Conservation (phyloP, 2,329 filamentous ascomycete genomes). For the Diaporthe capsici region DNA sequence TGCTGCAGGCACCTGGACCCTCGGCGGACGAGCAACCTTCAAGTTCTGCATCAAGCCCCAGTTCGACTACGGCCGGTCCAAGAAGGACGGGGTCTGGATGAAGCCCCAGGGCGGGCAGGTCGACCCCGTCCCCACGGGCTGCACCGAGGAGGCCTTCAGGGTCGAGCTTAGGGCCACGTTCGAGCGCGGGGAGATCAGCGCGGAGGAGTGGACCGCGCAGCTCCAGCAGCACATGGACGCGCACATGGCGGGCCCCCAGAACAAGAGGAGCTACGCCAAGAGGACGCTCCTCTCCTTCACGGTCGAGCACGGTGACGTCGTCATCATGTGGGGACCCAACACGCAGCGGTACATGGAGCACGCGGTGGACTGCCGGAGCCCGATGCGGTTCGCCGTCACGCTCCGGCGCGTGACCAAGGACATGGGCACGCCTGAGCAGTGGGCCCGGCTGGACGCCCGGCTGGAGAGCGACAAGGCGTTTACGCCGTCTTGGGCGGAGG, state of each 20-base stretch:
- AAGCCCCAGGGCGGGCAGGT: background rate
- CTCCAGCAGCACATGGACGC: background rate
- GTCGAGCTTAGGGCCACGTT: background rate
- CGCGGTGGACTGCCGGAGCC: background rate
- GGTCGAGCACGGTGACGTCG: conserved; percentile 25
- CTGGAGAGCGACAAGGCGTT: background rate
- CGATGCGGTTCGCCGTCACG: conserved; percentile 30
- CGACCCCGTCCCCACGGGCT: conserved; percentile 5
- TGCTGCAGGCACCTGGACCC: conserved; percentile 8
- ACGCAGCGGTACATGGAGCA: conserved; percentile 27
- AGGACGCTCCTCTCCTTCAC: background rate
- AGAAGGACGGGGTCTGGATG: background rate
- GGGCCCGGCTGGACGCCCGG: background rate
- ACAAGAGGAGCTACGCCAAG: background rate
- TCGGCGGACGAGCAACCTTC: conserved; percentile 28
- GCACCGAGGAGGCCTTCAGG: conserved; percentile 15
- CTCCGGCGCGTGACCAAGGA: conserved; percentile 4
- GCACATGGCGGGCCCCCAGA: background rate
- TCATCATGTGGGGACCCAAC: conserved; percentile 2
- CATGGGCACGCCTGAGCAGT: conserved; percentile 5
- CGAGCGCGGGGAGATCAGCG: conserved; percentile 7
- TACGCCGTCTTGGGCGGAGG: background rate
- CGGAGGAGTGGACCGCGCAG: background rate
- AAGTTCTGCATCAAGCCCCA: conserved; percentile 26
- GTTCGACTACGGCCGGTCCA: conserved; percentile 6